Conservation (phyloP, 495 filamentous ascomycete species). For the Stereocaulon alpinum region DNA sequence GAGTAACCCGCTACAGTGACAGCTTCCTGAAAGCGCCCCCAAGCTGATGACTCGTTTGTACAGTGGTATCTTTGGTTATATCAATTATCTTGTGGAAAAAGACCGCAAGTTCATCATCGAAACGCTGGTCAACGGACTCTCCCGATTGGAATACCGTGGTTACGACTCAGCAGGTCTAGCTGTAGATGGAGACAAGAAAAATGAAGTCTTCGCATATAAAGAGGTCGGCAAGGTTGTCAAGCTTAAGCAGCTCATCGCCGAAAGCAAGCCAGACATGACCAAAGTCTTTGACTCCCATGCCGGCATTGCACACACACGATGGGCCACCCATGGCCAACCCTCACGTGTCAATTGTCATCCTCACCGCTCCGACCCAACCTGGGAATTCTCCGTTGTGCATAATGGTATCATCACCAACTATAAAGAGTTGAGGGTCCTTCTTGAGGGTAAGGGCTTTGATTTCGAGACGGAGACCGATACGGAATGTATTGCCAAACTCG, state of each 20-base stretch:
- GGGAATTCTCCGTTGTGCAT: constrained; percentile 96
- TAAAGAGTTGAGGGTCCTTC: constrained; percentile 92
- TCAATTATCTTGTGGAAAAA: constrained; percentile 85
- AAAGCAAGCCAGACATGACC: constrained; percentile 68
- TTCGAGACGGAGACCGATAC: constrained; percentile 99
- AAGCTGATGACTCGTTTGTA: constrained; percentile 1
- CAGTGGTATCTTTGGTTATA: constrained; percentile 98
- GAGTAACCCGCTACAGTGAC: constrained; percentile 3
- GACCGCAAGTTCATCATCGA: constrained; percentile 90
- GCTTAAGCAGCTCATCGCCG: constrained; percentile 82
- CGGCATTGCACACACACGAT: constrained; percentile 96
- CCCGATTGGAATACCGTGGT: constrained; percentile 21
- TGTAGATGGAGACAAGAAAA: constrained; percentile 96
- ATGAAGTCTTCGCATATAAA: constrained; percentile 94
- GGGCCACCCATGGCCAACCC: constrained; percentile 94
- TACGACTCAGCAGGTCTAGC: constrained; percentile 97
- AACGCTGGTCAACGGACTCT: constrained; percentile 83
- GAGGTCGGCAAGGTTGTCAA: constrained; percentile 98
- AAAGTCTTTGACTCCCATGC: constrained; percentile 95
- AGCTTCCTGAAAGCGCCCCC: not conserved
- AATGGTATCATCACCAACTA: constrained; percentile 99
- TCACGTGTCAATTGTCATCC: constrained; percentile 95
- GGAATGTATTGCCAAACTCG: constrained; percentile 96
- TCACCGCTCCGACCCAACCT: constrained; percentile 84
- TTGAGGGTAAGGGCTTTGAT: constrained; percentile 88